Evolutionary conservation across 164 flowering plant species (phyloP).

Genomic region (Chimonanthus salicifolius): DNA sequence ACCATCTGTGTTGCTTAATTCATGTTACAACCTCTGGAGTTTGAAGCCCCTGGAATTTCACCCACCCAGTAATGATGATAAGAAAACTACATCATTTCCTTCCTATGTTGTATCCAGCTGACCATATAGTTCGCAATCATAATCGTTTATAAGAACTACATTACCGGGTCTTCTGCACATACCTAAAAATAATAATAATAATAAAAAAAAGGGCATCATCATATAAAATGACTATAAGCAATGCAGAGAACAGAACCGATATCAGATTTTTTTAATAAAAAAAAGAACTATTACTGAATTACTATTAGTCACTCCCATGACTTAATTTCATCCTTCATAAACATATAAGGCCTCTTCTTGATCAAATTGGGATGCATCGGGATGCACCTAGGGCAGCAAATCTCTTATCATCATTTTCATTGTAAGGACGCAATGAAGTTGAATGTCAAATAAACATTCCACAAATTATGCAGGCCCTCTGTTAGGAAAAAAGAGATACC

Average conservation of each 20-base stretch:
- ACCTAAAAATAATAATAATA: not conserved
- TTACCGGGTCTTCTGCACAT: conserved; percentile 86
- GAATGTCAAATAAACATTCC: too few relatives aligned
- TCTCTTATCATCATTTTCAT: conserved; percentile 67
- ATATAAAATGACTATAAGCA: not conserved
- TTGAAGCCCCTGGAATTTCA: conserved; percentile 9
- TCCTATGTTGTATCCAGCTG: conserved; percentile 76
- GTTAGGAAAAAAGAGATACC: too few relatives aligned
- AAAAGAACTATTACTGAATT: too few relatives aligned
- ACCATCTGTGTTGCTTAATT: too few relatives aligned
- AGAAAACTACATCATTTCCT: conserved; percentile 72
- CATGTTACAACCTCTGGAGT: too few relatives aligned
- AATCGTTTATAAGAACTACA: conserved; percentile 85
- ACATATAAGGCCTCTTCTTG: conserved; percentile 97
- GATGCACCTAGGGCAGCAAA: not conserved
- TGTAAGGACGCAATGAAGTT: too few relatives aligned
- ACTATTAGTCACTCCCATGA: not conserved
- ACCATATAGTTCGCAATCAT: conserved; percentile 96
- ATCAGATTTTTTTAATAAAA: too few relatives aligned
- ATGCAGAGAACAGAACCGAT: not conserved
- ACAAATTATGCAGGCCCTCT: too few relatives aligned
- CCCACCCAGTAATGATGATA: conserved; percentile 96
- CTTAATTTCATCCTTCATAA: conserved; percentile 93
- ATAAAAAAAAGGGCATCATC: too few relatives aligned
- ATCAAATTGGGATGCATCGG: conserved; percentile 66